Base-by-base conservation (phyloP, 2,329 filamentous ascomycete genomes). In the Bipolaris bicolor region DNA sequence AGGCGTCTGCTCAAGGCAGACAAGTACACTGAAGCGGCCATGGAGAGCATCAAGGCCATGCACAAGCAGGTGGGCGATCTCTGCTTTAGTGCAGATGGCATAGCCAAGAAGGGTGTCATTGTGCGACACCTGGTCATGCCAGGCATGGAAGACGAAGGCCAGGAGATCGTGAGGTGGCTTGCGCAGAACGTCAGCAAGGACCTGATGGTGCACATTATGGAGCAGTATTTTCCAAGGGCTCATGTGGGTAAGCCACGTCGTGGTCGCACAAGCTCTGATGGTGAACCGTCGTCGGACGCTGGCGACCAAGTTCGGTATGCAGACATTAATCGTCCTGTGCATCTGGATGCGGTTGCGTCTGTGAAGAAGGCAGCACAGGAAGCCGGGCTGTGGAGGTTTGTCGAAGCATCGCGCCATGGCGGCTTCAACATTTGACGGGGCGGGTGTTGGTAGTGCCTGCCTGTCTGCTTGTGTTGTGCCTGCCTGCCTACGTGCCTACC, bases 71-170 rank as follows among this genome's bases (percentile, higher is more conserved):
- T 95, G 0, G 91, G 91, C 11, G 90, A 96, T 72, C 78, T 96
- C 53, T 90, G 88, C 77, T 95, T 96, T 73, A 93, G 91, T 0
- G 81, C 82, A 1, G 91, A 96, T 72, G 91, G 91, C 0, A 87
- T 96, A 46, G 91, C 91, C 9, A 91, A 91, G 78, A 88, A 82
- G 51, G 91, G 91, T 0, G 78, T 96, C 0, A 76, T 96, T 6
- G 82, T 96, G 2, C 82, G 91, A 22, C 91, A 96, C 76, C 82
- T 96, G 1, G 90, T 94, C 24, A 96, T 96, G 91, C 91, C 91
- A 0, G 90, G 90, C 0, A 86, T 88, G 67, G 89, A 90, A 69
- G 84, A 85, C 16, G 91, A 95, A 76, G 89, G 89, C 0, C 81
- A 82, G 49, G 80, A 86, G 61, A 95, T 96, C 58, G 89, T 96